These are phyloP conservation scores for Nothophaeocryptopus gaeumannii DNA, from an alignment of 2,329 filamentous ascomycete species.

Conservation along the genomic window DNA sequence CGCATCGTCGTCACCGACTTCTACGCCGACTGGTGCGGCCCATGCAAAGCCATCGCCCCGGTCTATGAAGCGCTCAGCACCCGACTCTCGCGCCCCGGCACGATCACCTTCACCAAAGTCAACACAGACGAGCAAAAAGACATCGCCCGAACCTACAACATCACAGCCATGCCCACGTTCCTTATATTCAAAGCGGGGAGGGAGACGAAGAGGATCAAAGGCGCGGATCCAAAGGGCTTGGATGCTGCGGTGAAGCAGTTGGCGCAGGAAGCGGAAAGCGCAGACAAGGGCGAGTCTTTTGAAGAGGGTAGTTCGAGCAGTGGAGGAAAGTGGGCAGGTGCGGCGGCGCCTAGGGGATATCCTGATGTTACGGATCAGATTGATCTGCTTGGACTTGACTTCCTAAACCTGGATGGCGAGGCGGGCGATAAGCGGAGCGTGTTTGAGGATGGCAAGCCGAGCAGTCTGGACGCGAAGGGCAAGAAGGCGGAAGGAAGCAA, in stretches of 20 bases:
- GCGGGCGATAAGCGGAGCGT: slow-evolving; percentile 70
- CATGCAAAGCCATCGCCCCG: slow-evolving; percentile 80
- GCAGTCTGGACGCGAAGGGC: slow-evolving; percentile 54
- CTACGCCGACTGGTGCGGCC: slow-evolving; percentile 81
- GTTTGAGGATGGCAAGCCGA: slow-evolving; percentile 67
- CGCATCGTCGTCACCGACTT: slow-evolving; percentile 86
- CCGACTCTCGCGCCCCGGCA: slow-evolving; percentile 66
- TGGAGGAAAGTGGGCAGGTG: slow-evolving; percentile 65
- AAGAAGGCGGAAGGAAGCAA: slow-evolving; percentile 53
- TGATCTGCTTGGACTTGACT: slow-evolving; percentile 74
- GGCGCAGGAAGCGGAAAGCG: slow-evolving; percentile 57
- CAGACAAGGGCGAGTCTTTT: slow-evolving; percentile 18
- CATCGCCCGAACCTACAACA: slow-evolving; percentile 68
- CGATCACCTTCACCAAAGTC: slow-evolving; percentile 82
- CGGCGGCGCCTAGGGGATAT: slow-evolving; percentile 74
- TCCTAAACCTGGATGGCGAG: slow-evolving; percentile 80
- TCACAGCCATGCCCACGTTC: slow-evolving; percentile 86
- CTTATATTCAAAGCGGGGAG: slow-evolving; percentile 58
- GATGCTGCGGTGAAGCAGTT: slow-evolving; percentile 70
- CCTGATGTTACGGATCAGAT: slow-evolving; percentile 77
- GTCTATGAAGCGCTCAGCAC: slow-evolving; percentile 74
- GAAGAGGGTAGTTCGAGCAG: slow-evolving; percentile 35
- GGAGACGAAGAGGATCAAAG: slow-evolving; percentile 44
- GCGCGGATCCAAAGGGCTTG: slow-evolving; percentile 70
- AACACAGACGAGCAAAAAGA: slow-evolving; percentile 75